These are phyloP conservation scores for Zygosaccharomyces rouxii DNA, from an alignment of 805 yeast species.

Conservation along the genomic window DNA sequence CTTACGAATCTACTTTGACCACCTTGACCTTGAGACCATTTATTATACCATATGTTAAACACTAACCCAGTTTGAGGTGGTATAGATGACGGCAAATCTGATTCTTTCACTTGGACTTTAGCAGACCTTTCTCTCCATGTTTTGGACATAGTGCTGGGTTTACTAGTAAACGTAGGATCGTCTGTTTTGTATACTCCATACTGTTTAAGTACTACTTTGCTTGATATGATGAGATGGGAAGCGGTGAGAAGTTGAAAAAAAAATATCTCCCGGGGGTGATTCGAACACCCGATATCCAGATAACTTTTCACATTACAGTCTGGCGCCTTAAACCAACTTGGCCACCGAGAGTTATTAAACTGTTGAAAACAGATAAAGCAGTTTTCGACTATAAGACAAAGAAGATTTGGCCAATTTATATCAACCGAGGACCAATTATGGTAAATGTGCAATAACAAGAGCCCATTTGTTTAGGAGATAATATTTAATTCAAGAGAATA, in stretches of 20 bases:
- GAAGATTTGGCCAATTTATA: no score
- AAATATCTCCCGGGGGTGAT: conserved; percentile 46
- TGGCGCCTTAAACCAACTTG: conserved; percentile 38
- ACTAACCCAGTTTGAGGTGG: conserved; percentile 80
- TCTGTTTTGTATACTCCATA: no score
- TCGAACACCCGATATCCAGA: conserved; percentile 50
- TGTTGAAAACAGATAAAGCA: no score
- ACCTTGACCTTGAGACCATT: conserved; percentile 62
- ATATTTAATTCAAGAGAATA: no score
- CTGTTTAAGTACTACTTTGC: no score
- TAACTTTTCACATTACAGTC: conserved; percentile 36
- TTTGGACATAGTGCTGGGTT: conserved; percentile 4
- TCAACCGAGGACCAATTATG: no score
- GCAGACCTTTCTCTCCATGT: conserved; percentile 49
- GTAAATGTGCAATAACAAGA: no score
- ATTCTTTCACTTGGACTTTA: conserved; percentile 66
- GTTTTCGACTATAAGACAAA: no score
- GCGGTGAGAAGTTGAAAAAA: conserved; percentile 13
- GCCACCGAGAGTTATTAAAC: conserved; percentile 30
- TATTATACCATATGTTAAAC: conserved; percentile 83
- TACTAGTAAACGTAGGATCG: neutral
- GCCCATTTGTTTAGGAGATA: no score
- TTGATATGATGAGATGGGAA: conserved; percentile 2
- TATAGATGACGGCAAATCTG: conserved; percentile 46
- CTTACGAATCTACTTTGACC: conserved; percentile 43